A percentile compares a stretch with the other conserved stretches of the same genome.
phyloP scores from a whole-genome alignment of 352 stramenopile species.

The Phytophthora citricola region DNA sequence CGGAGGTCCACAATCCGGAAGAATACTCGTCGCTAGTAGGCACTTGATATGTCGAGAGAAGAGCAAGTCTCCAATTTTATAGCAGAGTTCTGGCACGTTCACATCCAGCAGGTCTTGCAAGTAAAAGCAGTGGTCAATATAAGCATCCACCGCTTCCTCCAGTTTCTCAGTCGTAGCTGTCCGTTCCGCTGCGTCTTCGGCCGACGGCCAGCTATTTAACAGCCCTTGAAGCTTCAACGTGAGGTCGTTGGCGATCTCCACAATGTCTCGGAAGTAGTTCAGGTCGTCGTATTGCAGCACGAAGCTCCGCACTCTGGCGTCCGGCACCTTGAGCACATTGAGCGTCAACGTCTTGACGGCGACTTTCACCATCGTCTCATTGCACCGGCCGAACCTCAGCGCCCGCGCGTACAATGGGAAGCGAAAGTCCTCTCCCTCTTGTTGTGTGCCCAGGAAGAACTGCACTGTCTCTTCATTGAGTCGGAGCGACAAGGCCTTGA shows the following conservation, averaged over 20 bases:
- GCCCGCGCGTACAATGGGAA: conserved; percentile 85
- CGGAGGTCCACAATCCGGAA: conserved; percentile 79
- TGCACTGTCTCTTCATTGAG: conserved; percentile 91
- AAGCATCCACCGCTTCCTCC: conserved; percentile 80
- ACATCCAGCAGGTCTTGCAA: conserved; percentile 87
- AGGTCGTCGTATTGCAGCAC: conserved; percentile 77
- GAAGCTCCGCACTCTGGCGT: conserved; percentile 80
- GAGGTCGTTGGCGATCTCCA: conserved; percentile 77
- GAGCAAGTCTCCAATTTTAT: conserved; percentile 78
- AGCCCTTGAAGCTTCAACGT: conserved; percentile 80
- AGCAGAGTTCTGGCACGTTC: conserved; percentile 83
- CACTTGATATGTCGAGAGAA: conserved; percentile 75
- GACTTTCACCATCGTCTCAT: conserved; percentile 87
- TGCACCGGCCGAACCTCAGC: conserved; percentile 70
- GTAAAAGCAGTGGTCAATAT: conserved; percentile 89
- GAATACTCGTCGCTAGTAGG: conserved; percentile 71
- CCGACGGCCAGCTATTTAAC: conserved; percentile 64
- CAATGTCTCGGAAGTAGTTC: conserved; percentile 83
- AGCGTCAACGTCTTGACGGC: conserved; percentile 89
- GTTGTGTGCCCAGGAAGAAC: conserved; percentile 84
- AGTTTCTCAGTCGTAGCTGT: conserved; percentile 70
- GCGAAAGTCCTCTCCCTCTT: conserved; percentile 24
- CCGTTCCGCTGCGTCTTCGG: conserved; percentile 7
- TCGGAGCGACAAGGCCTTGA: conserved; percentile 87
- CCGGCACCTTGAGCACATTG: conserved; percentile 82